phyloP scores from a whole-genome alignment of 129 eudicot species.

The Centella asiatica region DNA sequence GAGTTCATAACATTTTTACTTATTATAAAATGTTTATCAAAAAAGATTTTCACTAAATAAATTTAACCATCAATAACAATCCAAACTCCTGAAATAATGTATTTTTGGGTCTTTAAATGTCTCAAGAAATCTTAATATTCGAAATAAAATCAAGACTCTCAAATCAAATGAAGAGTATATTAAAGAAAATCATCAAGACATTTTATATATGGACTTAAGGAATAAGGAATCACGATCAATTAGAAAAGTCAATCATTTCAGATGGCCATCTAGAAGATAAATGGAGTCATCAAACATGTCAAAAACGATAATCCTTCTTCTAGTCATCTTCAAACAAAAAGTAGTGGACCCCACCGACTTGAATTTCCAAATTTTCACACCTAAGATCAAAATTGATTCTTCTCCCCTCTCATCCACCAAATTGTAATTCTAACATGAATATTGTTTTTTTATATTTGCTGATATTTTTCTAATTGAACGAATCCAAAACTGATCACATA shows the following conservation, averaged over 20 bases:
- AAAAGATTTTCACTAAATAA: no score
- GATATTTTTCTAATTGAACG: constrained; percentile 10
- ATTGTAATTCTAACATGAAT: background rate
- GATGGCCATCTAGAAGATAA: constrained; percentile 10
- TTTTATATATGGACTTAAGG: no score
- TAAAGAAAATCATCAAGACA: no score
- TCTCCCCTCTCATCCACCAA: constrained; percentile 11
- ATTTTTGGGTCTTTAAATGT: no score
- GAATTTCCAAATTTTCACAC: constrained; percentile 9
- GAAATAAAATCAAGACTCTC: no score
- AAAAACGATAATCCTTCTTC: background rate
- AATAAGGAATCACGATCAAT: no score
- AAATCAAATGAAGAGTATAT: no score
- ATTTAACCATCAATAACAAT: no score
- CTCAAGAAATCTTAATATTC: no score
- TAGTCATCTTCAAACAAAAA: constrained; percentile 7
- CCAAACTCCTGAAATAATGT: no score
- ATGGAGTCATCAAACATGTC: constrained; percentile 7
- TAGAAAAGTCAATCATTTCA: background rate
- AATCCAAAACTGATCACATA: background rate
- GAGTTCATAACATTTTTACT: no score
- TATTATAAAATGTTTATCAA: no score
- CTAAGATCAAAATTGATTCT: background rate
- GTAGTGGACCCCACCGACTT: constrained; percentile 14
- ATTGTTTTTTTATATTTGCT: background rate